Conservation (phyloP, 768 basidiomycete species). For the Suillus discolor region DNA sequence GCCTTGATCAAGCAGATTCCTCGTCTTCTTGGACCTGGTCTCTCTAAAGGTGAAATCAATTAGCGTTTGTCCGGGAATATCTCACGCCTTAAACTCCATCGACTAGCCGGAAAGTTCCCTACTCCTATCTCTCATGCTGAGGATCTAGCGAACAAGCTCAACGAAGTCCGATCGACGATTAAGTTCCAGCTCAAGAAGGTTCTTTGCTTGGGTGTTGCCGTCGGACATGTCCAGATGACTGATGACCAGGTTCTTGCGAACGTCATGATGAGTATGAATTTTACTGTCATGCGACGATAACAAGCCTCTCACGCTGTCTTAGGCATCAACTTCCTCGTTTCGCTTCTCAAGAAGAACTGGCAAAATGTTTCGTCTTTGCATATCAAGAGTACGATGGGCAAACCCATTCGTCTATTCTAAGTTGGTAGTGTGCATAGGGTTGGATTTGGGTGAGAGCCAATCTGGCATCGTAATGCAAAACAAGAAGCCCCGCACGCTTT, state of each 20-base stretch:
- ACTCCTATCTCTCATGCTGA: conserved; percentile 94
- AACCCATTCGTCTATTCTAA: conserved; percentile 93
- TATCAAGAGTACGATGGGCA: conserved; percentile 99
- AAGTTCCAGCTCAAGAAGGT: conserved; percentile 99
- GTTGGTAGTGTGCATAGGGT: conserved; percentile 10
- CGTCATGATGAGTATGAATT: conserved; percentile 88
- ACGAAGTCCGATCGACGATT: conserved; percentile 97
- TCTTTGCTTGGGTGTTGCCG: conserved; percentile 97
- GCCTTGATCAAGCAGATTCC: conserved; percentile 99
- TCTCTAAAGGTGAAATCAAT: conserved; percentile 84
- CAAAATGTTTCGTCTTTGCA: conserved; percentile 99
- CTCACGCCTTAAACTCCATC: background rate
- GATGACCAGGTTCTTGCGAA: conserved; percentile 97
- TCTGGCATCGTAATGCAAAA: conserved; percentile 72
- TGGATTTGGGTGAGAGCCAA: conserved; percentile 21
- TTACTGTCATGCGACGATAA: background rate
- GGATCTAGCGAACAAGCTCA: conserved; percentile 87
- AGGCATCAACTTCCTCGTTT: conserved; percentile 99
- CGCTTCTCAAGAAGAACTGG: conserved; percentile 99
- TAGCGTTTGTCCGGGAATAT: background rate
- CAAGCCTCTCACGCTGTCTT: conserved; percentile 10
- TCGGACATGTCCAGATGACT: conserved; percentile 96
- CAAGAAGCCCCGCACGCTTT: conserved; percentile 99
- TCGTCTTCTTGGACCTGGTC: conserved; percentile 98
- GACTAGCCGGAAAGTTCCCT: conserved; percentile 93